phyloP scores from a whole-genome alignment of 148 eudicot species.

The Cornus controversa region DNA sequence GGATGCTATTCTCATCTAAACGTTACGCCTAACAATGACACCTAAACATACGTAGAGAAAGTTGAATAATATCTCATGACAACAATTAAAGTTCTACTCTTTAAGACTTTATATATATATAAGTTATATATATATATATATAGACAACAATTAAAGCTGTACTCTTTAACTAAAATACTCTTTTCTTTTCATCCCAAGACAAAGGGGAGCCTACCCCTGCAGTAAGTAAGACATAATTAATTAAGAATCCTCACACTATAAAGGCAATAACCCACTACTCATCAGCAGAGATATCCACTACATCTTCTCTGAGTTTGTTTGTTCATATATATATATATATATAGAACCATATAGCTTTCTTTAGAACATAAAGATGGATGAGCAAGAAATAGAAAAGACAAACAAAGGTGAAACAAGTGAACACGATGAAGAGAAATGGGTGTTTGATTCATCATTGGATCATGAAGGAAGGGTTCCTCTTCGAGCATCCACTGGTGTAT shows the following conservation, averaged over 20 bases:
- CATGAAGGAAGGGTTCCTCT: constrained; percentile 62
- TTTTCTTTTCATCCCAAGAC: background rate
- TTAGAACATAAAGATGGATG: constrained; percentile 20
- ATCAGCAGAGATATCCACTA: background rate
- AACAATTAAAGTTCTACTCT: too few relatives aligned
- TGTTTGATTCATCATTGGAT: constrained; percentile 71
- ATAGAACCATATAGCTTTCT: background rate
- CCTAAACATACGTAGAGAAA: too few relatives aligned
- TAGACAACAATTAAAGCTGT: too few relatives aligned
- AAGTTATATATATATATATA: too few relatives aligned
- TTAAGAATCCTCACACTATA: background rate
- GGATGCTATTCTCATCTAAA: too few relatives aligned
- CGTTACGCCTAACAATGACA: too few relatives aligned
- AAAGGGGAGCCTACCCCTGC: background rate
- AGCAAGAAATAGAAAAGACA: constrained; percentile 16
- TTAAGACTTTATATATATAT: too few relatives aligned
- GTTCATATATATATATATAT: too few relatives aligned
- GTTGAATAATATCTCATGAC: too few relatives aligned
- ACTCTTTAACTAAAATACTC: background rate
- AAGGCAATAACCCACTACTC: background rate
- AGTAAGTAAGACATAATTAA: background rate
- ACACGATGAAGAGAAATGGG: constrained; percentile 50
- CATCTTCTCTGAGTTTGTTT: background rate
- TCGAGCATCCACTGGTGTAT: constrained; percentile 67
- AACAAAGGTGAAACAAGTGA: constrained; percentile 2